Evolutionary conservation across 148 eudicot genomes (phyloP), one percentile per base, ranked within the genome.

Genomic region (Cornus controversa): DNA sequence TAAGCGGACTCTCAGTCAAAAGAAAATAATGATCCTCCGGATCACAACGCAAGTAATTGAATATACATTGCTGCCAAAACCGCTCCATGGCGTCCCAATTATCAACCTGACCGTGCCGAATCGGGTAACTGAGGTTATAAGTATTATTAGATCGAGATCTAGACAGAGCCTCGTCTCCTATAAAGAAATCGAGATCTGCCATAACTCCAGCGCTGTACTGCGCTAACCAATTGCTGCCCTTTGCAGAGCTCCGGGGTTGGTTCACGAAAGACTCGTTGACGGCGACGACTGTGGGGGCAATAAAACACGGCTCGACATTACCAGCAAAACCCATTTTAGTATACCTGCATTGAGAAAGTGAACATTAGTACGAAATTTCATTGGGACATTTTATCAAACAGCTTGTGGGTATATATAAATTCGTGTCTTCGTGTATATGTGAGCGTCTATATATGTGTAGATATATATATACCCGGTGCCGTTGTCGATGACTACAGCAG

Each of bases 241-340:
- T 95, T 27, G 63, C 82, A 3, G 94, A 79, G 66, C 75, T 84
- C 74, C 97, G 89, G 4, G 91, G 82, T 77, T 91, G 97, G 82
- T 85, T 93, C 63, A 95, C 71, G 54, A 93, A 93, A 6, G 97
- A 93, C 63, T 95, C 93, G 77, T 95, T 95, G 42, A 86, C 87
- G 42, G 99, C 97, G 47, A 93, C 99, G 3, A 88, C 92, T 1
- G 97, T 91, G 42, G 99, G 99, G 73, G 85, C 77, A 37, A 90
- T 88, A 78, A 95, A 95, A 80, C 97, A 83, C 29, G 99, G 99
- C 87, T 95, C 99, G 23, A 95, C 94, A 60, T 95, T 95, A 67
- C 99, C 96, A 72, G 99, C 96, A 87, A 93, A 95, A 11, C 99
- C 99, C 96, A 95, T 89, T 87, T 95, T 95, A 72, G 97, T 95